Evolutionary conservation across 1,284 basidiomycete species (phyloP).

Genomic region (Neolentinus lepideus): DNA sequence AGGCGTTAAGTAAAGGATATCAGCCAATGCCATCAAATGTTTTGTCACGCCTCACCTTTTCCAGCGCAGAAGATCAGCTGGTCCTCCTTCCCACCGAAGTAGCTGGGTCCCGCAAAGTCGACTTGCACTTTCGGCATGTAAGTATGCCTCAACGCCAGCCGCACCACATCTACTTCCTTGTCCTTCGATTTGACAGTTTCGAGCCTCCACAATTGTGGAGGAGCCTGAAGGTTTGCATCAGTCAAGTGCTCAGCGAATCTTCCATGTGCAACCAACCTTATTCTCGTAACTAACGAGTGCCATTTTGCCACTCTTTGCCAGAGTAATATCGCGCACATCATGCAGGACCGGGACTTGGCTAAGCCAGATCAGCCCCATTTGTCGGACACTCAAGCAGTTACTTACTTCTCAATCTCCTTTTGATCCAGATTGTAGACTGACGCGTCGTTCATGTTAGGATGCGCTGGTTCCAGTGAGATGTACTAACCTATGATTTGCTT

Average conservation of each 20-base stretch:
- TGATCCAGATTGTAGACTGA: conserved; percentile 67
- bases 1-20: conserved; percentile 4
- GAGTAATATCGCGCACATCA: conserved; percentile 67
- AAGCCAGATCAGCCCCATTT: not conserved
- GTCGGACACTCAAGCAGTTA: conserved; percentile 10
- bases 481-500: conserved; percentile 67
- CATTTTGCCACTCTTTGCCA: conserved; percentile 52
- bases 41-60: conserved; percentile 40
- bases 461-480: not conserved
- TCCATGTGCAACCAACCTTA: conserved; percentile 35
- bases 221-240: conserved; percentile 35
- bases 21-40: not conserved
- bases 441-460: not conserved
- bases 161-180: conserved; percentile 26
- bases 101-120: conserved; percentile 74
- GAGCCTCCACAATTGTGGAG: conserved; percentile 77
- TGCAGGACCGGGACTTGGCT: conserved; percentile 76
- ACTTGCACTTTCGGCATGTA: conserved; percentile 62
- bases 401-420: conserved; percentile 60
- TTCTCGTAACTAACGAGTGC: conserved; percentile 70
- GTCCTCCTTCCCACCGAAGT: conserved; percentile 72
- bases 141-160: conserved; percentile 55
- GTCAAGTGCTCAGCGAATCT: conserved; percentile 5
- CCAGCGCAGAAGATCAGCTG: conserved; percentile 71
- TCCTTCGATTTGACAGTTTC: conserved; percentile 49